Evolutionary conservation across 176 grass and related monocot genomes (phyloP).

Genomic region (Olyra latifolia): DNA sequence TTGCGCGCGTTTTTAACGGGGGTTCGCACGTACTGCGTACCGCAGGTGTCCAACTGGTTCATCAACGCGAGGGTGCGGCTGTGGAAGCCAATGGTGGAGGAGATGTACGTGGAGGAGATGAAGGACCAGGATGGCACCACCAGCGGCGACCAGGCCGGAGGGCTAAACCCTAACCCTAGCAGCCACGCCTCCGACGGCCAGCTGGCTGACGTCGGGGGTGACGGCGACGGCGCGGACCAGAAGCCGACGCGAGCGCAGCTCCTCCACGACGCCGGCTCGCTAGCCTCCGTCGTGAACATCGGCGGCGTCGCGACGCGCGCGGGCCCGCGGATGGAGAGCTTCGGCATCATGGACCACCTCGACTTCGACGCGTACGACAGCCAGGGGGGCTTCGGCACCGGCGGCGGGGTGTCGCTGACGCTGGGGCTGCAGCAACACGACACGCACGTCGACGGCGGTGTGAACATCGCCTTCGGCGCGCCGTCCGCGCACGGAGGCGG

Average conservation of each 20-base stretch:
- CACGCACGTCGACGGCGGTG: conserved; percentile 31
- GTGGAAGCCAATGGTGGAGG: conserved; percentile 98
- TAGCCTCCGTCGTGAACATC: conserved; percentile 75
- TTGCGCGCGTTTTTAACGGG: background rate
- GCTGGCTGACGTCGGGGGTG: background rate
- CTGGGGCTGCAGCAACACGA: conserved; percentile 84
- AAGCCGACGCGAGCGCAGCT: conserved; percentile 78
- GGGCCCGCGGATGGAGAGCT: conserved; percentile 28
- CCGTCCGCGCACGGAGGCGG: conserved; percentile 18
- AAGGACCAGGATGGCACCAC: conserved; percentile 47
- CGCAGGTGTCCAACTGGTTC: conserved; percentile 91
- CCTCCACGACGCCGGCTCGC: conserved; percentile 58
- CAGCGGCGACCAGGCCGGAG: background rate
- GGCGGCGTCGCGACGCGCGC: conserved; percentile 1
- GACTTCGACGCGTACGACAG: conserved; percentile 54
- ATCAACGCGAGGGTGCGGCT: conserved; percentile 77
- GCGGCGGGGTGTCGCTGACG: conserved; percentile 67
- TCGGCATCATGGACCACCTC: conserved; percentile 51
- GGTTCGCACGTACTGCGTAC: background rate
- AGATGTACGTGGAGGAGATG: conserved; percentile 94
- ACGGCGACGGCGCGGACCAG: conserved; percentile 33
- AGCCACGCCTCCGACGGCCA: conserved; percentile 27
- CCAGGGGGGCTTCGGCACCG: conserved; percentile 3
- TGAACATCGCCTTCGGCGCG: conserved; percentile 64
- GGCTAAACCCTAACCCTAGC: conserved; percentile 46